These are phyloP conservation scores for Suillus ampliporus DNA, from an alignment of 768 basidiomycete genomes.

Conservation along the genomic window DNA sequence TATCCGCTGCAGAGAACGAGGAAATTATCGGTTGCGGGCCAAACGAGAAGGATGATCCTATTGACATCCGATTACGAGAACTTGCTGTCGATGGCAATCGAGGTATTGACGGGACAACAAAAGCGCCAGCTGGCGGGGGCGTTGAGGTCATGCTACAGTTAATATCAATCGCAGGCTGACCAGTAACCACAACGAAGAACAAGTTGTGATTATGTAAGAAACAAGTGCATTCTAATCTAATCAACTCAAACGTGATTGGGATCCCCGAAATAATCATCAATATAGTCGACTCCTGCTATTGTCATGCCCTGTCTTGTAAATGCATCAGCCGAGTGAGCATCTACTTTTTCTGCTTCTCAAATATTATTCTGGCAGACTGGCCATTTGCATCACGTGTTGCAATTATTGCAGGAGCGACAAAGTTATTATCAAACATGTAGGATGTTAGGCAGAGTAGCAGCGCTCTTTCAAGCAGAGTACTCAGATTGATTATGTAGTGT, in stretches of 20 bases:
- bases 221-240: too few species aligned
- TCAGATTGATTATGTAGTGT: background rate
- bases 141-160: slow-evolving; percentile 42
- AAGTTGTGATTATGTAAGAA: background rate
- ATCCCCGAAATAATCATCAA: background rate
- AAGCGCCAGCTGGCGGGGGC: slow-evolving; percentile 53
- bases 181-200: background rate
- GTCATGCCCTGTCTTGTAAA: too few species aligned
- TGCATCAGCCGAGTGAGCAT: too few species aligned
- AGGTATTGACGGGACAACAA: slow-evolving; percentile 52
- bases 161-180: background rate
- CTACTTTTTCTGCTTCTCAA: too few species aligned
- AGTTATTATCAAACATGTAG: background rate
- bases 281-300: background rate
- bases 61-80: slow-evolving; percentile 66
- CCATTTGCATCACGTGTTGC: background rate
- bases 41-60: slow-evolving; percentile 84
- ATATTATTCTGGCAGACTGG: too few species aligned
- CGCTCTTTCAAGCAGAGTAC: background rate
- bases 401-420: background rate
- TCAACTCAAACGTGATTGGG: too few species aligned
- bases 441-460: background rate
- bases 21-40: slow-evolving; percentile 78
- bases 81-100: slow-evolving; percentile 58
- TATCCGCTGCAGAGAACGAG: slow-evolving; percentile 70